A percentile compares a stretch with the other conserved stretches of the same genome.
These are phyloP conservation scores for Candida pseudoglaebosa DNA, from an alignment of 805 yeast species.

Conservation along the genomic window DNA sequence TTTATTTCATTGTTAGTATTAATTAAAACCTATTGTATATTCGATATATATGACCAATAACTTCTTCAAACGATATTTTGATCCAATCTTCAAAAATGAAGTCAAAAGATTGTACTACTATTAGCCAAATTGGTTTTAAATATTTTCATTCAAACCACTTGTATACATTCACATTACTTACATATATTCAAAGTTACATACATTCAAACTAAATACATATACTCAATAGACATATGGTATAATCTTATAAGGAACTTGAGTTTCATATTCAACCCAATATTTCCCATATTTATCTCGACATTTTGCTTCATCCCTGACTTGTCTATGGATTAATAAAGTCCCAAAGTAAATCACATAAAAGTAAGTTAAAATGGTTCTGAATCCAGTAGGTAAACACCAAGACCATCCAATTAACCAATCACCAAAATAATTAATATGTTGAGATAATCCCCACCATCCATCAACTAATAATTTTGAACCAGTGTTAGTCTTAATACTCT, in stretches of 20 bases:
- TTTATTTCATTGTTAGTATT: too few relatives aligned
- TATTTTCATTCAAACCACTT: too few relatives aligned
- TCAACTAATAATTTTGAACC: constrained; percentile 80
- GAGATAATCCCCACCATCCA: constrained; percentile 95
- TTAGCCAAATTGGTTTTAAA: too few relatives aligned
- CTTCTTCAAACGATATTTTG: neutral
- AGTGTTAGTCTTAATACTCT: constrained; percentile 58
- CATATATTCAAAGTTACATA: neutral
- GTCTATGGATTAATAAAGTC: constrained; percentile 79
- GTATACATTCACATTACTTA: too few relatives aligned
- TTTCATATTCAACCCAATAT: constrained; percentile 81
- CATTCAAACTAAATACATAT: neutral
- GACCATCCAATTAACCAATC: constrained; percentile 90
- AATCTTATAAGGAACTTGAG: constrained; percentile 80
- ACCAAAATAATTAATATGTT: constrained; percentile 93
- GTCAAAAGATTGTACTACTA: too few relatives aligned
- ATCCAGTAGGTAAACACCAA: constrained; percentile 91
- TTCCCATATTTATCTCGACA: constrained; percentile 83
- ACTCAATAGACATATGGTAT: constrained; percentile 76
- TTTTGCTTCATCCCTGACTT: constrained; percentile 85
- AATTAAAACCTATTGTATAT: too few relatives aligned
- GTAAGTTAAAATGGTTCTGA: constrained; percentile 76
- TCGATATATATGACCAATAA: too few relatives aligned
- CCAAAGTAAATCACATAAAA: constrained; percentile 85
- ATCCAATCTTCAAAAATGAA: too few relatives aligned